phyloP scores from a whole-genome alignment of 495 filamentous ascomycete genomes.

The Pseudomonodictys pantanalensis region DNA sequence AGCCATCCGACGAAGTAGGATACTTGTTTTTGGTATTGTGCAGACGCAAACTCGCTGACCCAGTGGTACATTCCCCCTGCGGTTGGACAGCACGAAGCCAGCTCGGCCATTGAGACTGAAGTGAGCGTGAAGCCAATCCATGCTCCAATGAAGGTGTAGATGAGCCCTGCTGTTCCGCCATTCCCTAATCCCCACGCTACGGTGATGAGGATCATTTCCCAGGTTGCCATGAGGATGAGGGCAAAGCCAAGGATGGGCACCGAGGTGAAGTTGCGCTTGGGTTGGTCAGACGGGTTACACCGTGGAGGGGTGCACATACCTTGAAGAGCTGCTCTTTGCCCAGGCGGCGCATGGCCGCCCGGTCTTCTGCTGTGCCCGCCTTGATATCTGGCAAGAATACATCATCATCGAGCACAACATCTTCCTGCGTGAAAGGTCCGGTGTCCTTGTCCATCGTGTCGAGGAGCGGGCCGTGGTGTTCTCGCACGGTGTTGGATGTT shows the following conservation, averaged over 20 bases:
- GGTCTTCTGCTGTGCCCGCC: slow-evolving; percentile 9
- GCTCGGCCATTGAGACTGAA: too few relatives aligned
- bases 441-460: too few relatives aligned
- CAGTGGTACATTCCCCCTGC: slow-evolving; percentile 38
- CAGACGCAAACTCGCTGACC: slow-evolving; percentile 36
- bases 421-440: too few relatives aligned
- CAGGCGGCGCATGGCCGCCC: slow-evolving; percentile 9
- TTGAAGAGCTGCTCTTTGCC: slow-evolving; percentile 12
- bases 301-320: neutral
- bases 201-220: neutral
- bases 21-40: slow-evolving; percentile 22
- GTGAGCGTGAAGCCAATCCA: slow-evolving; percentile 26
- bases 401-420: too few relatives aligned
- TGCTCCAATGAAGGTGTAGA: slow-evolving; percentile 34
- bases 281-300: neutral
- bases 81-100: slow-evolving; percentile 28
- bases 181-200: slow-evolving; percentile 26
- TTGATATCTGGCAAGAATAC: too few relatives aligned
- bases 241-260: slow-evolving; percentile 3
- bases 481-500: too few relatives aligned
- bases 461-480: too few relatives aligned
- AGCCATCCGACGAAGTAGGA: slow-evolving; percentile 37
- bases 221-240: neutral
- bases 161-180: slow-evolving; percentile 35
- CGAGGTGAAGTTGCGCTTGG: slow-evolving; percentile 15